These are phyloP conservation scores for Durusdinium trenchii DNA, from an alignment of 73 alveolate genomes.

Conservation along the genomic window DNA sequence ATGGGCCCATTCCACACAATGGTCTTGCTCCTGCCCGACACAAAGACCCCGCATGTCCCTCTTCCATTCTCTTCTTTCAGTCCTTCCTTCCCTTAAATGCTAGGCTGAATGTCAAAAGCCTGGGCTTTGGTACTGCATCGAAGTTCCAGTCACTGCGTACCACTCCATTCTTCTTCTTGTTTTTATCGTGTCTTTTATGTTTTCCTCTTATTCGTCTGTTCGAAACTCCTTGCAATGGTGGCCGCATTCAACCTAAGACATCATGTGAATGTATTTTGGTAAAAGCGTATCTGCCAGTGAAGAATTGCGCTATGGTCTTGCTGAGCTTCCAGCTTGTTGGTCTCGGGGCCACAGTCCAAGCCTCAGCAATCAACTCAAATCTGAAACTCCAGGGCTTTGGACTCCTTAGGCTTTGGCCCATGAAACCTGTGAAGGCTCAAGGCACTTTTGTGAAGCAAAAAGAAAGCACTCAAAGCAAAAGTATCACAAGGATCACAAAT, in stretches of 20 bases:
- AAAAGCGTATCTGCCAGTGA: too few relatives aligned
- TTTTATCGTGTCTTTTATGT: too few relatives aligned
- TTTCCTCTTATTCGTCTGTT: not conserved
- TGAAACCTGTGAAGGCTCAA: conserved; percentile 17
- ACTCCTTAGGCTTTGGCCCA: conserved; percentile 7
- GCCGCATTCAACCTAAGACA: conserved; percentile 39
- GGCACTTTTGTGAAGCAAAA: not conserved
- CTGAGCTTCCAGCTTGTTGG: conserved; percentile 37
- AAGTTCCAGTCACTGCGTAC: too few relatives aligned
- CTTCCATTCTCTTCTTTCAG: too few relatives aligned
- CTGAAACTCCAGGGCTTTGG: not conserved
- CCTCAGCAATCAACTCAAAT: not conserved
- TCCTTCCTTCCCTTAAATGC: too few relatives aligned
- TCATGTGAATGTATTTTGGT: too few relatives aligned
- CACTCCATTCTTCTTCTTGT: too few relatives aligned
- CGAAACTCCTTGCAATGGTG: conserved; percentile 47
- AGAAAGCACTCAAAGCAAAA: not conserved
- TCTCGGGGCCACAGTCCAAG: conserved; percentile 89
- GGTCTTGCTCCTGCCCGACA: conserved; percentile 96
- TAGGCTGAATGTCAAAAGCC: too few relatives aligned
- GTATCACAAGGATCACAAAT: too few relatives aligned
- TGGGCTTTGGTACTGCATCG: too few relatives aligned
- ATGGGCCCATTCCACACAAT: conserved; percentile 98
- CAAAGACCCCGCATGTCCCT: too few relatives aligned
- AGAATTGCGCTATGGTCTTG: too few relatives aligned